A percentile compares a stretch with the other conserved stretches of the same genome.
Evolutionary conservation across 257 asterid species (phyloP).

Genomic region (Voacanga thouarsii): DNA sequence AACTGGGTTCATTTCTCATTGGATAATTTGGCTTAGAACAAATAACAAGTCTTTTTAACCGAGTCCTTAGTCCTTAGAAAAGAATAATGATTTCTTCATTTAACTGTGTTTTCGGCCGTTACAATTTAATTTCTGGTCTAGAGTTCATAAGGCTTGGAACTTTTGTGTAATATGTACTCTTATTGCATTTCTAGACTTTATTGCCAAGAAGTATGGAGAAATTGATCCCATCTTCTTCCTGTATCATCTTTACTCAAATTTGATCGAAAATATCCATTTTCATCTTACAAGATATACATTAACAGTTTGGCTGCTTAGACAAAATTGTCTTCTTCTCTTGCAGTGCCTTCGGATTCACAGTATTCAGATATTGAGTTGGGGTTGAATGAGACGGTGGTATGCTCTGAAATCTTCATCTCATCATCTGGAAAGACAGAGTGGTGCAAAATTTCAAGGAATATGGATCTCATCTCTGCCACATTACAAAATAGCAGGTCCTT

Average conservation of each 20-base stretch:
- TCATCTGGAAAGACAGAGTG: constrained; percentile 56
- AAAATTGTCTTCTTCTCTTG: constrained; percentile 25
- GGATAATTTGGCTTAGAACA: background rate
- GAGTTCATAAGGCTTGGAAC: background rate
- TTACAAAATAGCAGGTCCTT: constrained; percentile 61
- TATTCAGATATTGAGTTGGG: constrained; percentile 67
- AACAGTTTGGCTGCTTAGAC: constrained; percentile 9
- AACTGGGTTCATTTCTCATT: no score
- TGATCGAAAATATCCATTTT: background rate
- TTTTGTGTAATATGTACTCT: background rate
- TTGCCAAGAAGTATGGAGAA: background rate
- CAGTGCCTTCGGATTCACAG: constrained; percentile 60
- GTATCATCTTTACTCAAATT: background rate
- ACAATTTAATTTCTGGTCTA: background rate
- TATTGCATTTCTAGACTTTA: background rate
- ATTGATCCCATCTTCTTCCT: background rate
- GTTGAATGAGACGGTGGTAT: constrained; percentile 44
- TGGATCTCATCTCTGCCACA: constrained; percentile 62
- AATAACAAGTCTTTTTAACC: background rate
- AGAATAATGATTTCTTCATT: background rate
- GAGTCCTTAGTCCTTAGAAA: background rate
- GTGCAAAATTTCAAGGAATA: constrained; percentile 84
- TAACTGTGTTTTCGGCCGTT: background rate
- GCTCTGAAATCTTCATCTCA: constrained; percentile 47
- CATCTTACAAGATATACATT: background rate